Evolutionary conservation across 2,329 filamentous ascomycete species (phyloP).

Genomic region (Lachnellula cervina): DNA sequence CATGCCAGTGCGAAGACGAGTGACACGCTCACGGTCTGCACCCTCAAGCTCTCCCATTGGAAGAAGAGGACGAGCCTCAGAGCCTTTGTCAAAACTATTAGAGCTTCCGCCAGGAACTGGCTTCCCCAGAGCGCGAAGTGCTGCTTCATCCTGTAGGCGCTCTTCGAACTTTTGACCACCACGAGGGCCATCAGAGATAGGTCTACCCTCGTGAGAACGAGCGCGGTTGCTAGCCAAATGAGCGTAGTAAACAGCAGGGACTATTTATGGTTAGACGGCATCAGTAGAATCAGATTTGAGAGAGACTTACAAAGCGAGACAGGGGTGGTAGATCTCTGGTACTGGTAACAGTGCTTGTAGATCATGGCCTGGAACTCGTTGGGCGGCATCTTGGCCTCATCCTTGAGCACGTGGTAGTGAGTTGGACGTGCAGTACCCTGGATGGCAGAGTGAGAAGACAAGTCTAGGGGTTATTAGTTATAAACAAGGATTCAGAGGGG

Average conservation of each 20-base stretch:
- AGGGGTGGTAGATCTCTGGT: slow-evolving; percentile 84
- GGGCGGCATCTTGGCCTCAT: slow-evolving; percentile 66
- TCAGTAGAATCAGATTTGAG: slow-evolving; percentile 37
- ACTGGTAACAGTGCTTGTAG: slow-evolving; percentile 93
- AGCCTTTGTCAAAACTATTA: slow-evolving; percentile 12
- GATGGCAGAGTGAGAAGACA: slow-evolving; percentile 67
- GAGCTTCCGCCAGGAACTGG: too few species aligned
- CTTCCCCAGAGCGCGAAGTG: slow-evolving; percentile 8
- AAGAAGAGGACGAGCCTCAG: slow-evolving; percentile 23
- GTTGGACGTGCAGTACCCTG: slow-evolving; percentile 92
- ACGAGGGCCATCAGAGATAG: slow-evolving; percentile 41
- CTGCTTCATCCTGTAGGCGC: slow-evolving; percentile 15
- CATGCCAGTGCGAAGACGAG: slow-evolving; percentile 28
- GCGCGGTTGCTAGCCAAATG: slow-evolving; percentile 83
- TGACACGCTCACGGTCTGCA: not conserved
- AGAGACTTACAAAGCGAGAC: slow-evolving; percentile 54
- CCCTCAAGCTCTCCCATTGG: slow-evolving; percentile 23
- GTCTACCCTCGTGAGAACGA: slow-evolving; percentile 61
- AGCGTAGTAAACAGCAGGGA: slow-evolving; percentile 91
- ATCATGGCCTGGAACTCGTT: slow-evolving; percentile 80
- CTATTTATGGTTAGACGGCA: slow-evolving; percentile 30
- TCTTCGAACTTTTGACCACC: slow-evolving; percentile 39
- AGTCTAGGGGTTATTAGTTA: slow-evolving; percentile 5
- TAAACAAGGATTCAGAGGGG: not conserved
- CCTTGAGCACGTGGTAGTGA: slow-evolving; percentile 83